Percentiles rank a stretch among this genome's conserved stretches.
Conservation (phyloP, 208 protist species). For the Crithidia mellificae region DNA sequence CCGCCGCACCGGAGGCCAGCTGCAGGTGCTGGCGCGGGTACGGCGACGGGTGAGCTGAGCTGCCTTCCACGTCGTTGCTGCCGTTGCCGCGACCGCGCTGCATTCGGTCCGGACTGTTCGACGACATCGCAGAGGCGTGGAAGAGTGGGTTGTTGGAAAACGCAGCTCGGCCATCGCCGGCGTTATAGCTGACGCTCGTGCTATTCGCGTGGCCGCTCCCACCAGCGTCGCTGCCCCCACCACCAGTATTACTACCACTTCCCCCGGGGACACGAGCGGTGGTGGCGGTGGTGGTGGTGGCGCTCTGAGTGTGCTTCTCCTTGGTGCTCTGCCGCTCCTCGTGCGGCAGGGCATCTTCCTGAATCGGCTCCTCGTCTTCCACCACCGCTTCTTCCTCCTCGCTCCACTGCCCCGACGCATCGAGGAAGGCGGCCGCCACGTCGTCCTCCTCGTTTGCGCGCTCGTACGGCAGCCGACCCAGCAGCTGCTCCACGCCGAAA, state of each 20-base stretch:
- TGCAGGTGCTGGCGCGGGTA: neutral
- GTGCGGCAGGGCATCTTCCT: neutral
- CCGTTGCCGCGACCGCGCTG: neutral
- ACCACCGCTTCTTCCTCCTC: neutral
- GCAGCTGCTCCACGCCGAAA: slow-evolving; percentile 36
- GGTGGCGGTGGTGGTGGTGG: neutral
- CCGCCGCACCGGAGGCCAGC: no score
- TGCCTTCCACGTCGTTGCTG: neutral
- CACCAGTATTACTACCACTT: neutral
- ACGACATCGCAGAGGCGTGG: neutral
- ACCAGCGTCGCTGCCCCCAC: no score
- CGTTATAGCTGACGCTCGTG: no score
- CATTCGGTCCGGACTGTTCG: neutral
- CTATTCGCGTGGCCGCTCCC: no score
- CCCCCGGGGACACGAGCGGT: neutral
- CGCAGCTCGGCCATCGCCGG: neutral
- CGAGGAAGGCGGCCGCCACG: slow-evolving; percentile 6
- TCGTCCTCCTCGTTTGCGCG: slow-evolving; percentile 10
- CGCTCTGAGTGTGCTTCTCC: neutral
- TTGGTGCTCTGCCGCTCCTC: no score
- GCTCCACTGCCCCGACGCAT: neutral
- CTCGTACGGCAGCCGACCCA: slow-evolving; percentile 22
- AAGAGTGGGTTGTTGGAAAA: neutral
- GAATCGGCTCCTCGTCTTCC: slow-evolving; percentile 1
- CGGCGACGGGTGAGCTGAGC: neutral